Base-by-base conservation (phyloP, 805 yeast genomes). In the Ogataea pignaliae region DNA sequence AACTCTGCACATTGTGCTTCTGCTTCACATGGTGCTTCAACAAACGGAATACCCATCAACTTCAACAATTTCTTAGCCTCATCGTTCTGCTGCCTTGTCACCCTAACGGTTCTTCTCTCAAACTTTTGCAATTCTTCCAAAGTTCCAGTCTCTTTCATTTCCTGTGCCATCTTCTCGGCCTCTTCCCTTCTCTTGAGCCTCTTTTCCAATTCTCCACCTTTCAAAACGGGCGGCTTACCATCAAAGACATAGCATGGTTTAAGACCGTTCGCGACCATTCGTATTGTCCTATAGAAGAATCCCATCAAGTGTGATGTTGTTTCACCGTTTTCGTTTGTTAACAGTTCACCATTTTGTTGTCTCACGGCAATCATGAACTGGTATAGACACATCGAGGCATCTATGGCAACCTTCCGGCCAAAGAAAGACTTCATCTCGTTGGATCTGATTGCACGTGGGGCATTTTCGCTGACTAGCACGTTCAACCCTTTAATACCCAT, bases 1-100 rank as follows among this genome's bases (percentile, higher is more conserved):
- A 93, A 68, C 50, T 81, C 93, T 0, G 99, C 98, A 71, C 99
- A 93, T 58, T 93, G 98, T 0, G 99, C 96, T 63, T 93, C 99
- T 2, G 99, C 99, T 65, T 93, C 99, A 61, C 97, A 84, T 1
- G 99, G 99, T 0, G 99, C 98, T 43, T 80, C 81, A 5, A 93
- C 85, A 55, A 71, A 87, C 2, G 99, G 99, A 40, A 93, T 85
- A 0, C 99, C 99, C 99, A 93, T 93, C 31, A 91, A 68, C 40
- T 72, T 77, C 44, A 93, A 71, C 43, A 93, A 67, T 50, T 77
- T 72, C 64, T 88, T 88, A 16, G 97, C 98, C 57, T 93, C 98
- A 31, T 87, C 97, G 56, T 91, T 93, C 53, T 93, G 99, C 54
- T 88, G 90, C 44, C 78, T 71, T 0, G 97, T 81, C 3, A 89